These are phyloP conservation scores for Hyaloscypha hepaticicola DNA, from an alignment of 495 filamentous ascomycete genomes.

Conservation along the genomic window DNA sequence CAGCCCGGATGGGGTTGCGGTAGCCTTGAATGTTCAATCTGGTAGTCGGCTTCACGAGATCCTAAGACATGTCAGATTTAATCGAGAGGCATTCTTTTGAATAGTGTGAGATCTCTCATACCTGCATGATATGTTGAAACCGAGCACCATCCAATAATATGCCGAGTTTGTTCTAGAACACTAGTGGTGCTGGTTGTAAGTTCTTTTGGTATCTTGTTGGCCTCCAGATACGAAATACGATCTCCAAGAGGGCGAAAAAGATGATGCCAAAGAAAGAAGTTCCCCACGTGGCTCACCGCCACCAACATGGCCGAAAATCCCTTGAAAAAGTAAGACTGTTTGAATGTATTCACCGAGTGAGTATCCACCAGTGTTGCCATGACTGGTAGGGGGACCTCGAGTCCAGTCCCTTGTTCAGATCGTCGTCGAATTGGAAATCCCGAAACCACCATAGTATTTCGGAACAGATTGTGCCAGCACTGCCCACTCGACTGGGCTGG, in stretches of 20 bases:
- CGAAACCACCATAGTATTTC: conserved; percentile 1
- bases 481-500: neutral
- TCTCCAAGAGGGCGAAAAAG: neutral
- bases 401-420: neutral
- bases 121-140: neutral
- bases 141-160: neutral
- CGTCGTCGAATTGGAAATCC: neutral
- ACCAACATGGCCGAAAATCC: neutral
- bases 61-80: neutral
- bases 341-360: neutral
- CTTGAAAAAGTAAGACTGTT: neutral
- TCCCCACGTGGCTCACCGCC: neutral
- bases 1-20: conserved; percentile 1
- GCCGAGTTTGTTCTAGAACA: neutral
- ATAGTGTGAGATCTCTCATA: neutral
- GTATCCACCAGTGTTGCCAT: neutral
- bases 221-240: neutral
- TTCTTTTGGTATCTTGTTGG: neutral
- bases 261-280: neutral
- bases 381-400: conserved; percentile 1
- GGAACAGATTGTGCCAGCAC: conserved; percentile 6
- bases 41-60: neutral
- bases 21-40: neutral
- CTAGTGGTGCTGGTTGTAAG: too few relatives aligned
- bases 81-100: neutral